Percentiles rank a stretch among this genome's conserved stretches.
Evolutionary conservation across 495 filamentous ascomycete genomes (phyloP).

Genomic region (Penicillium ochrochloron): DNA sequence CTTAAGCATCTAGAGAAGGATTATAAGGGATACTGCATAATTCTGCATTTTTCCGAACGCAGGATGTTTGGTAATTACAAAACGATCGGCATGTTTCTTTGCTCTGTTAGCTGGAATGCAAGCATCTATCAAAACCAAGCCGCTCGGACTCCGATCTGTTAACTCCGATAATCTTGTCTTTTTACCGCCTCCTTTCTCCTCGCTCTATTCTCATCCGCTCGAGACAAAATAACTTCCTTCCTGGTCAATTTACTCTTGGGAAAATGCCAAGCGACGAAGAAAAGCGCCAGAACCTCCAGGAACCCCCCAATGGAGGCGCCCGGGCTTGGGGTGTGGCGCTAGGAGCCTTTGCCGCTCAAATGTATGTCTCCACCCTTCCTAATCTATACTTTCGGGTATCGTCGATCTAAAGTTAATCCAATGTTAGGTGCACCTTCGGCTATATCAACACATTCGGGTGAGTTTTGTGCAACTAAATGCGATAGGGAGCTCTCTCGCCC

Average conservation of each 20-base stretch:
- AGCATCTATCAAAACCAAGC: neutral
- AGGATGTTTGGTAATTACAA: too few species aligned
- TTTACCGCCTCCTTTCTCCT: neutral
- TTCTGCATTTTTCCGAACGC: too few species aligned
- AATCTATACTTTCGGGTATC: neutral
- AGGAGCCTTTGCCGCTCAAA: neutral
- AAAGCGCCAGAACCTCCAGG: conserved; percentile 1
- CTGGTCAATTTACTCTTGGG: neutral
- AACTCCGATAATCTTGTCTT: neutral
- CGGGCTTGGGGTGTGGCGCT: conserved; percentile 1
- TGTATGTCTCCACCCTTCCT: neutral
- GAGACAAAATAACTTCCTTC: neutral
- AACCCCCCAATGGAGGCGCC: neutral
- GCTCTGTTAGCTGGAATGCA: neutral
- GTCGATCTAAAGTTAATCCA: neutral
- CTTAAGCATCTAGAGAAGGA: too few species aligned
- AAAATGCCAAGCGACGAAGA: neutral
- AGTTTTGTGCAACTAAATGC: neutral
- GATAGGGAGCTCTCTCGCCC: neutral
- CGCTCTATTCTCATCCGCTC: neutral
- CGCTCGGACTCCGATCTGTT: neutral
- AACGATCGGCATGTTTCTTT: neutral
- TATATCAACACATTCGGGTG: conserved; percentile 3
- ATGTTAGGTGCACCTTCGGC: neutral
- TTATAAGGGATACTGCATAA: too few species aligned